Evolutionary conservation across 345 rosid species (phyloP).

Genomic region (Boechera retrofracta): DNA sequence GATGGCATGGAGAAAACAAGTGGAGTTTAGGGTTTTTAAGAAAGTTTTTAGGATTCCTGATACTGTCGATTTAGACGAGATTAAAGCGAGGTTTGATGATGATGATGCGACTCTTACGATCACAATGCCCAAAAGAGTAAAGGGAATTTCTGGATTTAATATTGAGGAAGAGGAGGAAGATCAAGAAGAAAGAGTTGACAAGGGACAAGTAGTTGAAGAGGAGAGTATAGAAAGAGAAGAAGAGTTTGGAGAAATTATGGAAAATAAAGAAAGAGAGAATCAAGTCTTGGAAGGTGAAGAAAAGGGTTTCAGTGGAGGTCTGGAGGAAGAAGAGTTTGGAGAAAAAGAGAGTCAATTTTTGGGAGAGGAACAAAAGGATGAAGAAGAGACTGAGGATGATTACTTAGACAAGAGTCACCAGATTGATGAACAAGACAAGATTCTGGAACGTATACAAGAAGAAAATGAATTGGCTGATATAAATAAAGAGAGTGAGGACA

Average conservation of each 20-base stretch:
- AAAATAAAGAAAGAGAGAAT: neutral
- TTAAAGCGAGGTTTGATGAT: slow-evolving; percentile 69
- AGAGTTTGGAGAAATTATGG: too few relatives aligned
- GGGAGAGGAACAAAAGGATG: slow-evolving; percentile 19
- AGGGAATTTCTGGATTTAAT: slow-evolving; percentile 56
- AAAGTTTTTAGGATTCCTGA: slow-evolving; percentile 70
- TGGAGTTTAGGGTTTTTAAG: slow-evolving; percentile 58
- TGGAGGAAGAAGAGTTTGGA: slow-evolving; percentile 10
- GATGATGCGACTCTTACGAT: slow-evolving; percentile 60
- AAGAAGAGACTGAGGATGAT: slow-evolving; percentile 15
- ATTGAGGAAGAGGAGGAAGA: slow-evolving; percentile 58
- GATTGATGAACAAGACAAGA: slow-evolving; percentile 27
- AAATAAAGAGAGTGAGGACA: slow-evolving; percentile 14
- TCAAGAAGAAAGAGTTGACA: slow-evolving; percentile 25
- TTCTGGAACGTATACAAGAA: slow-evolving; percentile 11
- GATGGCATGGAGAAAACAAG: slow-evolving; percentile 65
- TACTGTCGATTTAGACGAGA: slow-evolving; percentile 59
- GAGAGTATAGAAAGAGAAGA: neutral
- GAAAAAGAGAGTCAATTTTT: neutral
- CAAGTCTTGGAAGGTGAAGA: too few relatives aligned
- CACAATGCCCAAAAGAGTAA: slow-evolving; percentile 66
- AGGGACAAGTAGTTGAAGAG: neutral
- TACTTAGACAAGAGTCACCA: slow-evolving; percentile 5
- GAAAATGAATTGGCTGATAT: slow-evolving; percentile 12
- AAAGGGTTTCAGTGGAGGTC: too few relatives aligned